Evolutionary conservation across 768 basidiomycete species (phyloP).

Genomic region (Lentinus tigrinus): DNA sequence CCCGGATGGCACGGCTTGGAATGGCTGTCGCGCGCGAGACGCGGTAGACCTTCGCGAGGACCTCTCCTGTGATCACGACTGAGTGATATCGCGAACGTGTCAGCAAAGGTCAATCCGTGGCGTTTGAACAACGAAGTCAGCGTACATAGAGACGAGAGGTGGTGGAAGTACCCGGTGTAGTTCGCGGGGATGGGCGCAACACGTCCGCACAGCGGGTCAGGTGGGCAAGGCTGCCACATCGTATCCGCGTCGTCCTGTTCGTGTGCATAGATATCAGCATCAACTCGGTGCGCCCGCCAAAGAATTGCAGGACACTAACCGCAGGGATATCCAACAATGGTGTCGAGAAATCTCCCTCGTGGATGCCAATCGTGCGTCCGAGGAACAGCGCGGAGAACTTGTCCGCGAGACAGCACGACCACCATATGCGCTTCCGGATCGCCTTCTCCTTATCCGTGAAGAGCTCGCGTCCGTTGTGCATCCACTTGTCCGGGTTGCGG

Average conservation of each 20-base stretch:
- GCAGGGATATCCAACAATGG: slow-evolving; percentile 55
- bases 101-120: neutral
- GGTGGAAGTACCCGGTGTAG: slow-evolving; percentile 54
- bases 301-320: slow-evolving; percentile 35
- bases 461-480: slow-evolving; percentile 52
- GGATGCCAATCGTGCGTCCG: slow-evolving; percentile 69
- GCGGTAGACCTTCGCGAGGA: slow-evolving; percentile 71
- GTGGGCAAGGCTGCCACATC: slow-evolving; percentile 46
- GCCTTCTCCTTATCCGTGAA: slow-evolving; percentile 65
- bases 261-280: neutral
- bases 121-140: slow-evolving; percentile 7
- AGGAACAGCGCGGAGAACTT: slow-evolving; percentile 48
- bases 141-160: slow-evolving; percentile 58
- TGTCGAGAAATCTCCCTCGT: slow-evolving; percentile 70
- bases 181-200: slow-evolving; percentile 41
- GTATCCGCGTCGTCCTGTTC: slow-evolving; percentile 55
- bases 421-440: slow-evolving; percentile 75
- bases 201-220: slow-evolving; percentile 39
- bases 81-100: neutral
- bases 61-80: slow-evolving; percentile 67
- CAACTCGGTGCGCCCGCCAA: neutral
- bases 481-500: slow-evolving; percentile 75
- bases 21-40: slow-evolving; percentile 47
- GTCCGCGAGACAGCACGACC: slow-evolving; percentile 72
- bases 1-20: slow-evolving; percentile 47